Evolutionary conservation across 2,329 filamentous ascomycete genomes (phyloP), one percentile per base, ranked within the genome.

Genomic region (Sporothrix protearum): DNA sequence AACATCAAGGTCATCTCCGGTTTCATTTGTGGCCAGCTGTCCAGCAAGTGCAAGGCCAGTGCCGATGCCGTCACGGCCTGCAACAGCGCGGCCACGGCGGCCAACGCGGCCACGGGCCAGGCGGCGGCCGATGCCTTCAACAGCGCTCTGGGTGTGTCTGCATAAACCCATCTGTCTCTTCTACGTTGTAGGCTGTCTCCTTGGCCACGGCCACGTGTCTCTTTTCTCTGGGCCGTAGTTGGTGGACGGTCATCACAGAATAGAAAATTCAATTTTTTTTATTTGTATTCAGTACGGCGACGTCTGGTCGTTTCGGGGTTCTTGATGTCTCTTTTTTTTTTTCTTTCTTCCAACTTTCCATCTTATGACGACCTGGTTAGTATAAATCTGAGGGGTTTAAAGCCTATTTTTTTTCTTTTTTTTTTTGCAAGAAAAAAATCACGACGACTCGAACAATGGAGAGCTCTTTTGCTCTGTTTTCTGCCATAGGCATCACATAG

Each of bases 81-180:
- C 77, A 25, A 80, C 55, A 71, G 74, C 22, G 80, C 77, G 4
- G 75, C 79, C 10, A 68, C 74, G 9, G 80, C 80, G n/a, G 80
- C 80, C 0, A 71, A 75, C 70, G 77, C 76, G 33, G 74, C 76
- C 16, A 73, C 73, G 7, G 80, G 79, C 59, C 79, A 81, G 78
- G 79, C 78, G 36, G 80, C 81, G 6, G 80, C 80, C 10, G 77
- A 80, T 73, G 80, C 80, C 9, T 82, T 82, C 71, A 81, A 81
- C 77, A 76, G 77, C 16, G 80, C 79, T n/a, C 76, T 82, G 30
- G 81, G 80, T 33, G 79, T 79, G 45, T 79, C 74, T 68, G 72
- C 68, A 25, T 73, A 68, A 51, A 53, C 45, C 16, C 19, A n/a
- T 8, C 22, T 14, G 3, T 45, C 14, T 47, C 12, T 22, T 59